Percentiles rank a stretch among this genome's conserved stretches.
phyloP scores from a whole-genome alignment of 805 yeast genomes.

The Saccharomycopsis guyanensis region DNA sequence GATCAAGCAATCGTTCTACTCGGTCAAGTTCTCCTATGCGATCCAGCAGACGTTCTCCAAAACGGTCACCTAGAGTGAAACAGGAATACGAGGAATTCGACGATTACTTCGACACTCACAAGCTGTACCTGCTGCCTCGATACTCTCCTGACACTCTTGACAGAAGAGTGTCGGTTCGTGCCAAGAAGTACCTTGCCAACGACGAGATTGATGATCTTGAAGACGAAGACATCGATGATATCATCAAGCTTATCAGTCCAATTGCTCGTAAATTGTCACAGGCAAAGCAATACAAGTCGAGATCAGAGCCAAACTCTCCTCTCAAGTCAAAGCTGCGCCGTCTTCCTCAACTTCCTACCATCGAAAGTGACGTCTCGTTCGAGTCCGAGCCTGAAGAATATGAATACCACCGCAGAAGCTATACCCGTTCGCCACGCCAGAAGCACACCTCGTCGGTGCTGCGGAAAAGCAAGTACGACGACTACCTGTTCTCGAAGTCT shows the following conservation, averaged over 20 bases:
- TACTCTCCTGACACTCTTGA: constrained; percentile 2
- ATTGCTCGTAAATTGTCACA: constrained; percentile 14
- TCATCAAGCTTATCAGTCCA: constrained; percentile 17
- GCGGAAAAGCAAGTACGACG: neutral
- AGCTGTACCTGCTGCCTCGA: no score
- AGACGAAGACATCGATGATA: constrained; percentile 18
- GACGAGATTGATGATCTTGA: constrained; percentile 18
- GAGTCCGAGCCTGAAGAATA: neutral
- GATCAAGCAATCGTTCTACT: neutral
- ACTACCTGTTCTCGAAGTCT: neutral
- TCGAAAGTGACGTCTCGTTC: neutral
- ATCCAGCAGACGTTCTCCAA: neutral
- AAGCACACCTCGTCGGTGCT: neutral
- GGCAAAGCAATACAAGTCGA: constrained; percentile 3
- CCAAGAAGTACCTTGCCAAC: constrained; percentile 13
- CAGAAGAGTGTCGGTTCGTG: constrained; percentile 7
- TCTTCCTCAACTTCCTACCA: constrained; percentile 1
- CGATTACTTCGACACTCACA: no score
- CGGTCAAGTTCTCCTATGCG: neutral
- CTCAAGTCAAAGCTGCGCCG: constrained; percentile 1
- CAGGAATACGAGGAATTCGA: no score
- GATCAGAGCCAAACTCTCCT: constrained; percentile 3
- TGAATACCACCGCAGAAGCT: no score
- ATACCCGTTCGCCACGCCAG: no score
- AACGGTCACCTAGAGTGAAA: neutral